A percentile compares a stretch with the other conserved stretches of the same genome.
Conservation (phyloP, 495 filamentous ascomycete species). For the Penicillium daleae region DNA sequence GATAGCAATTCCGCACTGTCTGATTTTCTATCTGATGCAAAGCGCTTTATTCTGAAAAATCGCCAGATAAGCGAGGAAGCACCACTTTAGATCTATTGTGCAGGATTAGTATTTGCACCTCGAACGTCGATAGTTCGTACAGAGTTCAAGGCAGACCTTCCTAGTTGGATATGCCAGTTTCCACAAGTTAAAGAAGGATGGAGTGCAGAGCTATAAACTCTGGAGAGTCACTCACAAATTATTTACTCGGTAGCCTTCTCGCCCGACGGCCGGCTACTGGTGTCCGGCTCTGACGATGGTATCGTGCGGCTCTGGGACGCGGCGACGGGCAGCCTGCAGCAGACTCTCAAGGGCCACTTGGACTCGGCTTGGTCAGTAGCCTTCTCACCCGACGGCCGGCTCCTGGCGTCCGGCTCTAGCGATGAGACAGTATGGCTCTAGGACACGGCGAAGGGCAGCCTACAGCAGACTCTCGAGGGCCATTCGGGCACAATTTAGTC, state of each 20-base stretch:
- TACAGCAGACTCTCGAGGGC: constrained; percentile 10
- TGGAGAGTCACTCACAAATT: not conserved
- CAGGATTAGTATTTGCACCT: constrained; percentile 43
- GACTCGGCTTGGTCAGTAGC: not conserved
- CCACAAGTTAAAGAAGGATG: constrained; percentile 14
- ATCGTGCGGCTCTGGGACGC: too few species aligned
- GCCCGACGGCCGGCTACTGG: too few species aligned
- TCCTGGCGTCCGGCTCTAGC: not conserved
- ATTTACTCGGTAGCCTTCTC: not conserved
- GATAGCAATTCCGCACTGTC: constrained; percentile 22
- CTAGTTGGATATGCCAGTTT: constrained; percentile 13
- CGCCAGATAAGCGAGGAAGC: constrained; percentile 21
- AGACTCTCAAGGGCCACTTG: not conserved
- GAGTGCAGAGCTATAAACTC: constrained; percentile 9
- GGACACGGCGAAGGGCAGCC: constrained; percentile 38
- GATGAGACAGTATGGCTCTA: constrained; percentile 26
- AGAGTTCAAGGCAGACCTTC: constrained; percentile 2
- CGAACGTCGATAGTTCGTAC: constrained; percentile 25
- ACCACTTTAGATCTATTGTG: constrained; percentile 25
- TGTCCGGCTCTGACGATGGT: not conserved
- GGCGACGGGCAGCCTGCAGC: too few species aligned
- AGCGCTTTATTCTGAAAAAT: constrained; percentile 33
- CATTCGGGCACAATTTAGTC: constrained; percentile 16
- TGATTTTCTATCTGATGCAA: constrained; percentile 32
- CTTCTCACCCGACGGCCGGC: constrained; percentile 5